Base-by-base conservation (phyloP, 768 basidiomycete species). In the Mrakia frigida region DNA sequence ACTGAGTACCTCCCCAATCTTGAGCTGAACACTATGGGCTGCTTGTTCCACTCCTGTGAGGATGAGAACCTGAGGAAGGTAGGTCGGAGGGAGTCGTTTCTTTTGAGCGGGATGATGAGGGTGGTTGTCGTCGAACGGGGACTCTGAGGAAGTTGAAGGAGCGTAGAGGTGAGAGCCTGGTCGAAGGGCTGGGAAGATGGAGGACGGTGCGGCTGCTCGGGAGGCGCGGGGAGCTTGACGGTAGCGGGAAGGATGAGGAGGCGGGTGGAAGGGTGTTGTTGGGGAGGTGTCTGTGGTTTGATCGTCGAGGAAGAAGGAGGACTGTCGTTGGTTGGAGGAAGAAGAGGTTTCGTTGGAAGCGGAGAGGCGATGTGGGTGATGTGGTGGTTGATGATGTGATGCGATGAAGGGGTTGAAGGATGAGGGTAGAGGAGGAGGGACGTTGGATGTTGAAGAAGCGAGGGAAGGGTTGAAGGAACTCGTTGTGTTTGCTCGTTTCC, bases 111-210 rank as follows among this genome's bases (percentile, higher is more conserved):
- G 9, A 18, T 11, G 6, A n/a, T 6, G n/a, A 1, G 60, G 14
- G 21, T 63, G 33, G 31, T 10, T 0, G 35, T 63, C 61, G 61
- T 63, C 61, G 61, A 63, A 63, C 13, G 61, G 61, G 2, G 61
- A 63, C 7, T 56, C 56, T 2, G 61, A 63, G 11, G 35, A 6
- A 0, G 61, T 63, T 6, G 61, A 63, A 13, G 61, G 61, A 33
- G 61, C 61, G 61, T 63, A 63, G 61, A 63, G 61, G 25, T 63
- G 61, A 14, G 61, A 63, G 33, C 33, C 61, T 33, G 61, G 61
- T 11, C 61, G 33, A 14, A 63, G 61, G 16, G 61, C 31, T n/a
- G 61, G 61, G 61, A 33, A 63, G 61, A 63, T 63, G 61, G 61
- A 63, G n/a, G 61, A 63, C 4, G 61, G 61, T 3, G 61, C 61